Percentiles rank a stretch among this genome's conserved stretches.
These are phyloP conservation scores for Penicillium sp. DNA, from an alignment of 2,329 filamentous ascomycete genomes.

Conservation along the genomic window DNA sequence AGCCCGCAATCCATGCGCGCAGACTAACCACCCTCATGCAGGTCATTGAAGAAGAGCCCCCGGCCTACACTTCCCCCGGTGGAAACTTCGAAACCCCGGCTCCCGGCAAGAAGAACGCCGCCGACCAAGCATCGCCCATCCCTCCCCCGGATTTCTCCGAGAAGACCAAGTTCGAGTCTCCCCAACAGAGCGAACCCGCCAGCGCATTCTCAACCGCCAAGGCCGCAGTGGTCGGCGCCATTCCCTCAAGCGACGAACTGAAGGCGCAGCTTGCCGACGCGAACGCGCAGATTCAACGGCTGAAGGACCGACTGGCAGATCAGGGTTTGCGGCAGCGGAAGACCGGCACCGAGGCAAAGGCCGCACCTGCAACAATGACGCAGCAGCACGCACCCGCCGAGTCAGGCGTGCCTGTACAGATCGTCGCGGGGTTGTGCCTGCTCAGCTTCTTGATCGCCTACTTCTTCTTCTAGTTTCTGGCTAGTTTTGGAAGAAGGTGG, in stretches of 20 bases:
- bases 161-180: conserved; percentile 40
- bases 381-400: conserved; percentile 60
- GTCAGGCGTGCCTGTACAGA: conserved; percentile 76
- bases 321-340: conserved; percentile 78
- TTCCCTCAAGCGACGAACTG: conserved; percentile 59
- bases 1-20: neutral
- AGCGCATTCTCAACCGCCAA: conserved; percentile 39
- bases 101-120: conserved; percentile 41
- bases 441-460: conserved; percentile 92
- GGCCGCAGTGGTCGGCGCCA: conserved; percentile 49
- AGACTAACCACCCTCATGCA: conserved; percentile 15
- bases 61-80: conserved; percentile 57
- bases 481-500: conserved; percentile 2
- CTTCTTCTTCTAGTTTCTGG: conserved; percentile 75
- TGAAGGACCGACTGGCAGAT: conserved; percentile 64
- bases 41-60: conserved; percentile 47
- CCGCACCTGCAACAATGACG: conserved; percentile 48
- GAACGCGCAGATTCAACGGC: conserved; percentile 66
- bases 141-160: conserved; percentile 38
- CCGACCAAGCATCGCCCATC: conserved; percentile 32
- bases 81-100: conserved; percentile 49
- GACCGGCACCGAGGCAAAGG: conserved; percentile 56
- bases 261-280: conserved; percentile 73
- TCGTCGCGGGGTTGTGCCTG: conserved; percentile 79
- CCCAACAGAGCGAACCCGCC: conserved; percentile 33